These are phyloP conservation scores for Yamadazyma kanchanaburiensis DNA, from an alignment of 1,139 yeast genomes.

Conservation along the genomic window DNA sequence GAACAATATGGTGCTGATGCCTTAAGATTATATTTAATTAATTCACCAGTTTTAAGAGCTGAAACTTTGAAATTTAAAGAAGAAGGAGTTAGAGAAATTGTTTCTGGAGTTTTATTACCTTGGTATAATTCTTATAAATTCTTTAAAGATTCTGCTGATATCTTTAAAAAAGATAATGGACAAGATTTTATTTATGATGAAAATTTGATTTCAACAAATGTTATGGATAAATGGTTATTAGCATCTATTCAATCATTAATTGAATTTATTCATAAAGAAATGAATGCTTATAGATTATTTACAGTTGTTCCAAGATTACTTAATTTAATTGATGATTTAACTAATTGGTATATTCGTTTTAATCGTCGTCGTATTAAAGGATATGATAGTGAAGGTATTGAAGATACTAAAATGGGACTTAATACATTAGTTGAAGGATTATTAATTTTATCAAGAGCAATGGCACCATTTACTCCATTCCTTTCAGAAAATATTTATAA, in stretches of 20 bases:
- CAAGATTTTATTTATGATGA: conserved; percentile 74
- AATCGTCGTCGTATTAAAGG: conserved; percentile 98
- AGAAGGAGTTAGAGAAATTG: conserved; percentile 98
- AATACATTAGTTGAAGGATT: conserved; percentile 90
- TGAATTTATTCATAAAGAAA: conserved; percentile 81
- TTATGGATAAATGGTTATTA: conserved; percentile 96
- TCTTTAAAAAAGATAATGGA: conserved; percentile 72
- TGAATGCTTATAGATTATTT: conserved; percentile 84
- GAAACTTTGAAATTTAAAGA: conserved; percentile 96
- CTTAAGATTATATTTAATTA: conserved; percentile 88
- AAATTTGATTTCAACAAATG: conserved; percentile 64
- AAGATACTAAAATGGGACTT: conserved; percentile 81
- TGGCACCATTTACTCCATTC: conserved; percentile 99
- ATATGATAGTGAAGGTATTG: conserved; percentile 63
- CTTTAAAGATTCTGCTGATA: conserved; percentile 89
- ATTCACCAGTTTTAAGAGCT: conserved; percentile 95
- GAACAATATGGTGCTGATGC: conserved; percentile 97
- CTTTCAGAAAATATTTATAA: conserved; percentile 87
- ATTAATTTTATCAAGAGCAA: conserved; percentile 84
- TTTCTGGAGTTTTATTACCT: conserved; percentile 90
- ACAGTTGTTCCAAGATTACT: conserved; percentile 94
- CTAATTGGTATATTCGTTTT: conserved; percentile 98
- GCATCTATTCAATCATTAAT: conserved; percentile 93
- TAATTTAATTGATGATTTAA: conserved; percentile 85
- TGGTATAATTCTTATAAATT: conserved; percentile 98